These are phyloP conservation scores for Lenwebbia sp. DNA, from an alignment of 345 rosid genomes.

Conservation along the genomic window DNA sequence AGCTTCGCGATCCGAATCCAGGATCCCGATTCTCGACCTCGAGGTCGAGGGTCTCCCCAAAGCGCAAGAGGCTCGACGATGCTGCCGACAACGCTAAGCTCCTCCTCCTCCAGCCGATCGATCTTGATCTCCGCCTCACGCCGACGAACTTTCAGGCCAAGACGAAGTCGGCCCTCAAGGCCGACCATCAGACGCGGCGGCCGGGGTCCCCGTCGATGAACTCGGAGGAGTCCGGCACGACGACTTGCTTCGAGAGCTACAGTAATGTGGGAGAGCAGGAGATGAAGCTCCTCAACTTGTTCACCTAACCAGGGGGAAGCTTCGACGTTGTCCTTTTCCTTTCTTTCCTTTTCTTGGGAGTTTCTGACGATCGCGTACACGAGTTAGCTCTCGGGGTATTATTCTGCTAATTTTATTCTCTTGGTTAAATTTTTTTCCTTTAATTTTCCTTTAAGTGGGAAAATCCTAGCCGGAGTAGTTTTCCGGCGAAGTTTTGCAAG, in stretches of 20 bases:
- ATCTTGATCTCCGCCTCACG: slow-evolving; percentile 59
- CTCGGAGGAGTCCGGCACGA: slow-evolving; percentile 77
- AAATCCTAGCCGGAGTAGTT: slow-evolving; percentile 14
- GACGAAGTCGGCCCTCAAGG: slow-evolving; percentile 1
- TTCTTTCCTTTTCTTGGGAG: background rate
- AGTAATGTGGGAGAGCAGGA: slow-evolving; percentile 20
- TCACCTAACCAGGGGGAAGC: slow-evolving; percentile 15
- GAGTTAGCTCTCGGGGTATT: slow-evolving; percentile 5
- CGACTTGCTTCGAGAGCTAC: slow-evolving; percentile 46
- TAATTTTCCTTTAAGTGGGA: background rate
- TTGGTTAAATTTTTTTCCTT: background rate
- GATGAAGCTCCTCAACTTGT: slow-evolving; percentile 40
- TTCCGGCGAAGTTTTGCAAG: slow-evolving; percentile 39
- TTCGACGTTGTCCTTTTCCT: background rate
- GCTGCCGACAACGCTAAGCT: background rate
- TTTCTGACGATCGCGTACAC: background rate
- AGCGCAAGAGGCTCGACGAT: slow-evolving; percentile 37
- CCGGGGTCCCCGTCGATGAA: slow-evolving; percentile 72
- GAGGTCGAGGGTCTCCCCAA: slow-evolving; percentile 26
- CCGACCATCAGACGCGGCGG: slow-evolving; percentile 25
- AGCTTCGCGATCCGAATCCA: slow-evolving; percentile 14
- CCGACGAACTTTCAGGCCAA: slow-evolving; percentile 19
- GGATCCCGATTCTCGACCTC: slow-evolving; percentile 54
- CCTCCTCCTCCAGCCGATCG: slow-evolving; percentile 19
- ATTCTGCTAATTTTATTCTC: slow-evolving; percentile 1